Evolutionary conservation across 768 basidiomycete genomes (phyloP), one percentile per base, ranked within the genome.

Genomic region (Asterophora lycoperdoides): DNA sequence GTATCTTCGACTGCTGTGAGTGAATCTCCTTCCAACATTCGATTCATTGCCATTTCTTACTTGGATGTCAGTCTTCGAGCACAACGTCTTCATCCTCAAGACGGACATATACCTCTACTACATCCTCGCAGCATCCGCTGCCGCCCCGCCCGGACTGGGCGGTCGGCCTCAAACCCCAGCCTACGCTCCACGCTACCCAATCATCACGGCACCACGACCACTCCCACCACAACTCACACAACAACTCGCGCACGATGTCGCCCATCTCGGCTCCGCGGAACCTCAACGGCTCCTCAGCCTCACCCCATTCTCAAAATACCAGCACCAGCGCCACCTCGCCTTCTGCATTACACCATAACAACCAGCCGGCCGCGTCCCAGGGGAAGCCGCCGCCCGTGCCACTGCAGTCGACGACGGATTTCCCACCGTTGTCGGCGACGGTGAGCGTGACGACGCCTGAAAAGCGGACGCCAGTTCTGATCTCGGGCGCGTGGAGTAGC

Each of bases 61-160:
- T 23, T 23, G 23, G 6, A 23, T 6, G 6, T 23, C 41, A 71
- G 86, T 89, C 86, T 26, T 89, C 88, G 39, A 85, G 84, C 5
- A 80, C 81, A 10, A 83, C 82, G 1, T 89, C 90, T 5, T 89
- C 88, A 0, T 89, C 87, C 1, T 91, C 89, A 33, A 78, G 84
- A 33, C 77, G 81, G 54, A 88, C 86, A 5, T 87, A 78, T 55
- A 86, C 86, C 1, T 89, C 88, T 29, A 79, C 78, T 1, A 73
- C 84, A 5, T 88, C 88, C 3, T 86, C 84, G 17, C 77, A 75
- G 56, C 75, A 89, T 68, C 90, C 89, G 11, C 74, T 93, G 33
- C 90, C 90, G 3, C 70, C 88, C 2, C 76, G 90, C 49, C 90
- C 90, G 34, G 90, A 93, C 63, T 93, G 91, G 90, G 89, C 90